Evolutionary conservation across 169 alveolate species (phyloP).

Genomic region (Eimeria necatrix): DNA sequence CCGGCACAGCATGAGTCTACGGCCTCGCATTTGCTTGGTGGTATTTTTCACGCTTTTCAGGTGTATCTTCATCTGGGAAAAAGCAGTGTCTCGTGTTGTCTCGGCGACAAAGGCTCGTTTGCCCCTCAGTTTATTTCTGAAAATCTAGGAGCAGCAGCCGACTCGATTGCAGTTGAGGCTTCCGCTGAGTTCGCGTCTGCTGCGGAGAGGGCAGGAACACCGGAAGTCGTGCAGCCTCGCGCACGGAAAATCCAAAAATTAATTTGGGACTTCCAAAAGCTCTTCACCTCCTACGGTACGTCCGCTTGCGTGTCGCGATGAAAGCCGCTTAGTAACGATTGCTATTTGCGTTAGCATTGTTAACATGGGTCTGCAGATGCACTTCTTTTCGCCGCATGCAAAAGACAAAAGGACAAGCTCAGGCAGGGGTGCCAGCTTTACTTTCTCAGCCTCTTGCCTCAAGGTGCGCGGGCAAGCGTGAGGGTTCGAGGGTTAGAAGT

Average conservation of each 20-base stretch:
- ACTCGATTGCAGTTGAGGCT: neutral
- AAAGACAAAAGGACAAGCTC: neutral
- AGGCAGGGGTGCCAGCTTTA: constrained; percentile 9
- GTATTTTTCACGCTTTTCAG: neutral
- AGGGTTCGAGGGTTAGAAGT: neutral
- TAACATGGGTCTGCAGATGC: neutral
- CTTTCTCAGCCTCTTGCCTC: constrained; percentile 14
- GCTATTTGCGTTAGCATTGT: neutral
- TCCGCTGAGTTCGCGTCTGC: neutral
- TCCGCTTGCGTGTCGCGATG: neutral
- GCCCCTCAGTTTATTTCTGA: constrained; percentile 23
- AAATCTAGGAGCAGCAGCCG: constrained; percentile 22
- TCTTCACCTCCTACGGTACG: neutral
- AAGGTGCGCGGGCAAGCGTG: neutral
- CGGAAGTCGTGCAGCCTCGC: neutral
- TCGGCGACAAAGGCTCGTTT: constrained; percentile 21
- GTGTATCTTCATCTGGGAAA: constrained; percentile 31
- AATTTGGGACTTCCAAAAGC: neutral
- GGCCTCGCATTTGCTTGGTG: neutral
- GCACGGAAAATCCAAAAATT: neutral
- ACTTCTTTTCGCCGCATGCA: neutral
- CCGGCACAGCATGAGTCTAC: neutral
- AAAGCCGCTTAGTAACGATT: neutral
- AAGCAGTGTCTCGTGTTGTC: constrained; percentile 20
- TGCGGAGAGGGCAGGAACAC: neutral